Base-by-base conservation (phyloP, 2,329 filamentous ascomycete species). In the Polytolypa hystricis region DNA sequence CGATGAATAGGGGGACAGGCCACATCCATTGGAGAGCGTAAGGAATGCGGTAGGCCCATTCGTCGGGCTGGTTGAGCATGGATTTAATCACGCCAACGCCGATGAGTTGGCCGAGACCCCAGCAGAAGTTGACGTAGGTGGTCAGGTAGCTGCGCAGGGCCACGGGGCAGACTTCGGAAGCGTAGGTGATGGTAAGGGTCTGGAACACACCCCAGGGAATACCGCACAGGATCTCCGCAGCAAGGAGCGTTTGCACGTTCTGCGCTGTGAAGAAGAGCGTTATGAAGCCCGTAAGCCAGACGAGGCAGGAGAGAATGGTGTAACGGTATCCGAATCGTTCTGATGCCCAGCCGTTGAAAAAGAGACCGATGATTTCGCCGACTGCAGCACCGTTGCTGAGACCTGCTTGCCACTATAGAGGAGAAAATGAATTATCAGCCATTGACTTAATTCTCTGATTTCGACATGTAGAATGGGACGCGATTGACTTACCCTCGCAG, bases 11-110 rank as follows among this genome's bases (percentile, higher is more conserved):
- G 2, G 68, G 68, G 25, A 69, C 43, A 1, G 67, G 67, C 67
- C 67, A 71, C 60, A 70, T 69, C 67, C 67, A 69, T 45, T 71
- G 68, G 16, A 71, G 43, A 4, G 60, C 62, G 42, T 69, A 71
- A 0, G 68, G 68, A 39, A 71, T 70, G 2, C 65, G 57, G 48
- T 69, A 71, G 3, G 67, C 60, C 68, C 68, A 71, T 43, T 70
- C 49, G 37, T 68, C 67, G 2, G 52, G 37, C 17, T 67, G 55
- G 15, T 50, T 47, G 12, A 70, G 45, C 64, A 69, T 66, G 11
- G 59, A 53, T 47, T 61, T 65, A 45, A 71, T 66, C 12, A 70
- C 66, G 9, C 67, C 68, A 32, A 69, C 58, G 19, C 66, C 67
- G 42, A 71, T 67, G 14, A 70, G 47, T 43, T 71, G 68, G 14